These are phyloP conservation scores for Erythrobasidium hasegawianum DNA, from an alignment of 1,284 basidiomycete genomes.

Conservation along the genomic window DNA sequence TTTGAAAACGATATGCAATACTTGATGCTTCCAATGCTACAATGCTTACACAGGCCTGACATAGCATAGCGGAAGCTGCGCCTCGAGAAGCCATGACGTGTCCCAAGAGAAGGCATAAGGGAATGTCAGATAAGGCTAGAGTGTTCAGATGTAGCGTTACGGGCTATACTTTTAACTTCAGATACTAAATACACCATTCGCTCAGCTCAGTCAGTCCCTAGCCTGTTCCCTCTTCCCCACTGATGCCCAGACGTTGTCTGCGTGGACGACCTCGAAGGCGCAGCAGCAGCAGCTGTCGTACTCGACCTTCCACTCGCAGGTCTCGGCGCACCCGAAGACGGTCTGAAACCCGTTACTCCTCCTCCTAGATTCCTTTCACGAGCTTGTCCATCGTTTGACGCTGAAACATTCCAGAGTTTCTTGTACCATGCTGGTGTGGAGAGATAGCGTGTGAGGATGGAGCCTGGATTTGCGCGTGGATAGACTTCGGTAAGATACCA, in stretches of 20 bases:
- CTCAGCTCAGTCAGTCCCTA: background rate
- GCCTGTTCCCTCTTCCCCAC: background rate
- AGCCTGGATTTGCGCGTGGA: conserved; percentile 21
- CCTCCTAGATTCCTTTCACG: conserved; percentile 23
- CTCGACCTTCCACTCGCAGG: background rate
- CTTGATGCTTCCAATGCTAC: too few relatives aligned
- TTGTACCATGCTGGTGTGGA: conserved; percentile 27
- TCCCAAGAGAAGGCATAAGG: too few relatives aligned
- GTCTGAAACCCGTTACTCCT: conserved; percentile 28
- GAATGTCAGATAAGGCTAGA: too few relatives aligned
- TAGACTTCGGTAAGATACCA: conserved; percentile 31
- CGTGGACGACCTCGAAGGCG: background rate
- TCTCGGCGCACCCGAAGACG: background rate
- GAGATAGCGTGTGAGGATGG: conserved; percentile 7
- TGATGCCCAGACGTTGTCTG: background rate
- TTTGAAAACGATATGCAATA: too few relatives aligned
- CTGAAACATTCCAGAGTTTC: background rate
- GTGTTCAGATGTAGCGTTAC: too few relatives aligned
- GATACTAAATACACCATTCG: too few relatives aligned
- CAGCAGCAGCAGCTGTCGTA: background rate
- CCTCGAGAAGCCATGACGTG: too few relatives aligned
- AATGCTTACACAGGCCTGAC: too few relatives aligned
- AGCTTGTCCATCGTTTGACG: background rate
- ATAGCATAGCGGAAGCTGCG: too few relatives aligned
- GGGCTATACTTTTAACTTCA: too few relatives aligned